Percentiles rank a stretch among this genome's conserved stretches.
Conservation (phyloP, 2,329 filamentous ascomycete species). For the Botrytis elliptica region DNA sequence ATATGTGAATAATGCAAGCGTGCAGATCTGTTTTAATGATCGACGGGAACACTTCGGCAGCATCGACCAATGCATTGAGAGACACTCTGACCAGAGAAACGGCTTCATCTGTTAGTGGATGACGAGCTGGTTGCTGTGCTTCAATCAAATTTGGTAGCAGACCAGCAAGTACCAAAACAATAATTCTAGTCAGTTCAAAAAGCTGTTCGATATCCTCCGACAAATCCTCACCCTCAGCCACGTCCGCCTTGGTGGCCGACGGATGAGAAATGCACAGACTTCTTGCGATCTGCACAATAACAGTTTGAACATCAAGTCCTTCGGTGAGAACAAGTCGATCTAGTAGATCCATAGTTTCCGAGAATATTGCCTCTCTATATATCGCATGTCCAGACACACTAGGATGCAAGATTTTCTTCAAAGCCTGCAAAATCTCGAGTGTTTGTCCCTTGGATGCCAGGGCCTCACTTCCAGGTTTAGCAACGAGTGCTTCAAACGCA, state of each 20-base stretch:
- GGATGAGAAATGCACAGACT: slow-evolving; percentile 89
- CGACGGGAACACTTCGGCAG: slow-evolving; percentile 90
- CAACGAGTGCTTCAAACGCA: slow-evolving; percentile 91
- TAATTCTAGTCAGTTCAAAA: slow-evolving; percentile 94
- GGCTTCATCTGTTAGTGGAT: slow-evolving; percentile 84
- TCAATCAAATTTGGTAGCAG: slow-evolving; percentile 80
- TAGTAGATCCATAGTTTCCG: slow-evolving; percentile 93
- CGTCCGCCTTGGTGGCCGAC: slow-evolving; percentile 70
- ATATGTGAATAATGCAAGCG: slow-evolving; percentile 95
- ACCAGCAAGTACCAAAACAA: slow-evolving; percentile 86
- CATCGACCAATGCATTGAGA: slow-evolving; percentile 86
- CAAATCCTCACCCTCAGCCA: slow-evolving; percentile 70
- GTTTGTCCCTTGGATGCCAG: slow-evolving; percentile 75
- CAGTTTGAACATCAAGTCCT: slow-evolving; percentile 79
- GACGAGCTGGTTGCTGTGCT: slow-evolving; percentile 58
- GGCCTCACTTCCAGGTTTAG: slow-evolving; percentile 65
- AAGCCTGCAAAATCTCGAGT: slow-evolving; percentile 81
- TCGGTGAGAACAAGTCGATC: slow-evolving; percentile 92
- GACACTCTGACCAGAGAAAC: slow-evolving; percentile 76
- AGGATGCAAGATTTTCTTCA: slow-evolving; percentile 93
- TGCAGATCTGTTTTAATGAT: slow-evolving; percentile 97
- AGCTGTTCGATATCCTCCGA: slow-evolving; percentile 98
- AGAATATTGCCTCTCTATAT: slow-evolving; percentile 92
- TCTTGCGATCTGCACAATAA: slow-evolving; percentile 91
- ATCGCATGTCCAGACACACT: slow-evolving; percentile 95